These are phyloP conservation scores for Verruconis gallopava DNA, from an alignment of 2,329 filamentous ascomycete genomes.

Conservation along the genomic window DNA sequence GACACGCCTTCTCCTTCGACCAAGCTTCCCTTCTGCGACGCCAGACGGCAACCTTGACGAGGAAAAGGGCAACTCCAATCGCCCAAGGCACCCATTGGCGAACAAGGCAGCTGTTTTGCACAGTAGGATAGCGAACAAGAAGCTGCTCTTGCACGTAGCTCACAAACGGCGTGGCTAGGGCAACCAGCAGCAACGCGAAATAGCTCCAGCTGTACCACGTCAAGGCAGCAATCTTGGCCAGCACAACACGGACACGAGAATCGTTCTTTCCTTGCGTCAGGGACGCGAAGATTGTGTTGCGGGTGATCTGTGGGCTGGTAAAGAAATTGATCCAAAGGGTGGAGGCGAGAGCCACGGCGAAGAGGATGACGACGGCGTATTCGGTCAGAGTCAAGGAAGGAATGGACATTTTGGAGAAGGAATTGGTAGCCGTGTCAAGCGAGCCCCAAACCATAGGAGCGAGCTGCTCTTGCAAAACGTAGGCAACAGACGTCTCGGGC, in stretches of 20 bases:
- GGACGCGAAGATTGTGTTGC: slow-evolving; percentile 6
- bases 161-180: slow-evolving; percentile 1
- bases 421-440: slow-evolving; percentile 2
- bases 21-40: background rate
- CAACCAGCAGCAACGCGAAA: slow-evolving; percentile 1
- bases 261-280: slow-evolving; percentile 3
- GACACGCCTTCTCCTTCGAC: slow-evolving; percentile 1
- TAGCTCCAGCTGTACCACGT: slow-evolving; percentile 7
- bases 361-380: slow-evolving; percentile 7
- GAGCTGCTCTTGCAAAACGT: slow-evolving; percentile 4
- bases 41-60: slow-evolving; percentile 5
- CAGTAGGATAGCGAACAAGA: slow-evolving; percentile 6
- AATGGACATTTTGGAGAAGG: slow-evolving; percentile 2
- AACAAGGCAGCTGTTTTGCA: slow-evolving; percentile 2
- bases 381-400: slow-evolving; percentile 1
- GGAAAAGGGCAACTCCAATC: slow-evolving; percentile 6
- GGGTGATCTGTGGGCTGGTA: slow-evolving; percentile 5
- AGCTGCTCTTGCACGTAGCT: slow-evolving; percentile 5
- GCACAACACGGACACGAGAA: slow-evolving; percentile 7
- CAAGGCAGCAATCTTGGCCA: slow-evolving; percentile 7
- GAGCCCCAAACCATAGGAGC: slow-evolving; percentile 6
- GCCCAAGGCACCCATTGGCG: slow-evolving; percentile 7
- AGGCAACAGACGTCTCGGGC: slow-evolving; percentile 1
- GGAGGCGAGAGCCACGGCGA: slow-evolving; percentile 4
- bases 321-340: slow-evolving; percentile 9